Evolutionary conservation across 1,284 basidiomycete genomes (phyloP), one percentile per base, ranked within the genome.

Genomic region (Rhodofomes roseus): DNA sequence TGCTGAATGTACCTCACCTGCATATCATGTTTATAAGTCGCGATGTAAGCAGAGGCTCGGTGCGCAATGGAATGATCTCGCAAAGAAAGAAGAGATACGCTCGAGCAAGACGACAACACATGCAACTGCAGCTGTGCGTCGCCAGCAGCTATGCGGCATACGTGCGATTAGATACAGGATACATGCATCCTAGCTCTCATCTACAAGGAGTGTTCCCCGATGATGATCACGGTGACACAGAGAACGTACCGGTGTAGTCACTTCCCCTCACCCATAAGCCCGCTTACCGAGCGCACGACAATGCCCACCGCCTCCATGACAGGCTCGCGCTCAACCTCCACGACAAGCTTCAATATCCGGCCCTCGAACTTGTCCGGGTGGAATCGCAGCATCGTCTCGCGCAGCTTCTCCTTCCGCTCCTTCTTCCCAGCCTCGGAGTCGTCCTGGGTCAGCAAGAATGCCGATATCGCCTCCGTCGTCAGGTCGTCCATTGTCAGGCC

Each of bases 351-450:
- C 77, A 93, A 83, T 34, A 92, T 77, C 48, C 90, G 80, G 9
- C 86, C 84, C 69, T 92, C 88, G 66, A 95, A 94, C 65, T 93
- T 90, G 74, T 95, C 93, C 0, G 93, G 92, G 70, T 95, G 93
- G 71, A 91, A 95, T 14, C 88, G 81, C 36, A 93, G 71, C 68
- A 93, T 81, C 0, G 88, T 83, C 69, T 92, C 89, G 62, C 89
- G 77, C 40, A 93, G 70, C 57, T 80, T 83, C 43, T 89, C 89
- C 67, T 84, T 87, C 53, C 78, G 74, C 41, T 65, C 66, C 65
- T 69, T 75, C 61, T 70, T 73, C 34, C 62, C 58, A 9, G 59
- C 64, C 29, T 70, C 69, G 56, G 59, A 59, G 27, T 66, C 66
- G 2, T 54, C 50, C 2, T 53, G 54, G 4, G 76, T 79, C 44